A percentile compares a stretch with the other conserved stretches of the same genome.
Evolutionary conservation across 345 rosid species (phyloP).

Genomic region (Conringia planisiliqua): DNA sequence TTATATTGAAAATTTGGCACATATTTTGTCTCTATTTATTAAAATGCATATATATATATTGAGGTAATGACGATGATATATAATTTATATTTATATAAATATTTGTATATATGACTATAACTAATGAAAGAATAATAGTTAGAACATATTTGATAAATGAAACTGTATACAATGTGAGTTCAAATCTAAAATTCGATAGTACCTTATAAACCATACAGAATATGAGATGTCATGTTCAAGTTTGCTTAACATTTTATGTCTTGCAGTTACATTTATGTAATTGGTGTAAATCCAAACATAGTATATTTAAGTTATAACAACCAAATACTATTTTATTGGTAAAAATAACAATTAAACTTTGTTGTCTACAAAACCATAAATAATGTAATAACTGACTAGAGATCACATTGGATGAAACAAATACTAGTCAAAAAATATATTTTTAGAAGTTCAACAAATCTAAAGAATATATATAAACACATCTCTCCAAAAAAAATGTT

Average conservation of each 20-base stretch:
- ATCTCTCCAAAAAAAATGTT: not conserved
- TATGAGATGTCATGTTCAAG: not conserved
- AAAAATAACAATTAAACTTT: not conserved
- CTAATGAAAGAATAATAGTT: too few species aligned
- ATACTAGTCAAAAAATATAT: not conserved
- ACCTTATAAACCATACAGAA: too few species aligned
- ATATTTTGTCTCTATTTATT: too few species aligned
- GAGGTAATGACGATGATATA: too few species aligned
- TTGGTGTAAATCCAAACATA: not conserved
- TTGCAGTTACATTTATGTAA: not conserved
- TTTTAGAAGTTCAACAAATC: constrained; percentile 11
- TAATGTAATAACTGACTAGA: not conserved
- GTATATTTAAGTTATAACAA: not conserved
- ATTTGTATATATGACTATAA: too few species aligned
- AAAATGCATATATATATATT: too few species aligned
- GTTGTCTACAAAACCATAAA: not conserved
- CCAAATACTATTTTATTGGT: not conserved
- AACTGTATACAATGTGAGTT: too few species aligned
- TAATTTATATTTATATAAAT: too few species aligned
- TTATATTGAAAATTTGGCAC: too few species aligned
- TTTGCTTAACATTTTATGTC: not conserved
- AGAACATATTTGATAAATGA: too few species aligned
- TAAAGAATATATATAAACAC: not conserved
- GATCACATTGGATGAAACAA: not conserved
- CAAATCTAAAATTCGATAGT: too few species aligned